Percentiles rank a stretch among this genome's conserved stretches.
Conservation (phyloP, 148 eudicot species). For the Rhododendron mucronatum region DNA sequence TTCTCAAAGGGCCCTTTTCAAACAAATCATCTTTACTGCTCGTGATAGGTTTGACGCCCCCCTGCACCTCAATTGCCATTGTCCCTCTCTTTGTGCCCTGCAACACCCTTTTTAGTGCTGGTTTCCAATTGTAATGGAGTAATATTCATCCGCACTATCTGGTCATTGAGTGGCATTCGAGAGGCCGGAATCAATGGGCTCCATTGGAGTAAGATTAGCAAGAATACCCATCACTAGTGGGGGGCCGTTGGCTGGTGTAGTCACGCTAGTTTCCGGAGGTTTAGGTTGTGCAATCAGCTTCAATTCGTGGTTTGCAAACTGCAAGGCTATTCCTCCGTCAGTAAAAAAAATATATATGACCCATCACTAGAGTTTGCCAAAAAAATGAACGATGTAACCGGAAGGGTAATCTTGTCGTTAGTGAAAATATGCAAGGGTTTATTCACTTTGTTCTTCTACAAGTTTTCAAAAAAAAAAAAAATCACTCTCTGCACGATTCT, state of each 20-base stretch:
- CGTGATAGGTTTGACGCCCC: conserved; percentile 14
- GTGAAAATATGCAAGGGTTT: background rate
- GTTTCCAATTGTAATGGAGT: background rate
- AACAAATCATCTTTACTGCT: background rate
- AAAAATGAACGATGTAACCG: background rate
- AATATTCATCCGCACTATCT: background rate
- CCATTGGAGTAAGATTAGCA: background rate
- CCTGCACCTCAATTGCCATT: background rate
- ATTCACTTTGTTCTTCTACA: too few species aligned
- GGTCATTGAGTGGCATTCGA: conserved; percentile 1
- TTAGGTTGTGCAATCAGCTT: too few species aligned
- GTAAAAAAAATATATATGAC: too few species aligned
- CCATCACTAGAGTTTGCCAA: background rate
- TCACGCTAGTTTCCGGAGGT: too few species aligned
- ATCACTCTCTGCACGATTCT: too few species aligned
- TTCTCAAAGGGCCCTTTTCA: background rate
- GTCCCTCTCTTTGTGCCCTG: background rate
- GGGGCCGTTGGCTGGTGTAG: too few species aligned
- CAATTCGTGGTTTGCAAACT: too few species aligned
- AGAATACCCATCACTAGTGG: background rate
- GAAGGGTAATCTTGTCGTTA: background rate
- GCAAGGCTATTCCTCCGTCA: too few species aligned
- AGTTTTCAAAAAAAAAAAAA: too few species aligned
- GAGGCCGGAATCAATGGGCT: background rate
- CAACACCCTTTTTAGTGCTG: background rate